Base-by-base conservation (phyloP, 2,329 filamentous ascomycete genomes). In the Fusarium albidum region DNA sequence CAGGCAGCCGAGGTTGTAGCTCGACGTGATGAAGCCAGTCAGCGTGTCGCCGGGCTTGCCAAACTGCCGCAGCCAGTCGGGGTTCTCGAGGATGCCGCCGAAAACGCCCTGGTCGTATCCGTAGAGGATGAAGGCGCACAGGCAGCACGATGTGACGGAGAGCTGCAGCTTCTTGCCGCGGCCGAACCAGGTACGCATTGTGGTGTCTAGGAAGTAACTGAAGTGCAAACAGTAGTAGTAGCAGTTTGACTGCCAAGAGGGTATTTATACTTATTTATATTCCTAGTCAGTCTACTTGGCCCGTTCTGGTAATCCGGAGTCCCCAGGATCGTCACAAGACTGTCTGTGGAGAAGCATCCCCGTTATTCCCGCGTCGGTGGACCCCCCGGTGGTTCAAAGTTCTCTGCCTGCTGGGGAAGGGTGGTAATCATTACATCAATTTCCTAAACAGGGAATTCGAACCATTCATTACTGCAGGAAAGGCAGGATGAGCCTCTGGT, bases 81-180 rank as follows among this genome's bases (percentile, higher is more conserved):
- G 61, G 37, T 76, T 78, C 11, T 75, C 72, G 9, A 80, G 68
- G 17, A 81, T 77, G 10, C 76, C 76, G 10, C 74, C 73, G 49
- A 80, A 79, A 0, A 79, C 76, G 37, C 77, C 77, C 59, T 80
- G 78, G 41, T 80, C 79, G 39, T 80, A 80, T 4, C 76, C 77
- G 57, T 73, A 71, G 31, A 68, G 52, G 5, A 62, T 35, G 33
- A 65, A 65, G 6, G 60, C 58, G 15, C 55, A 54, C 17, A 63
- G 58, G 26, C 63, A 65, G 47, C 62, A 65, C 21, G 46, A 50
- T 21, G 62, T 65, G 8, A 65, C 56, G 46, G 57, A 60, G 13
- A 41, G 18, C 40, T 63, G 62, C 44, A 65, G 57, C 33, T 55
- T 52, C 41, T 46, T 63, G 52, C 60, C 62, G n/a, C 62, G 49